Conservation (phyloP, 345 rosid genomes). For the Salix brachista region DNA sequence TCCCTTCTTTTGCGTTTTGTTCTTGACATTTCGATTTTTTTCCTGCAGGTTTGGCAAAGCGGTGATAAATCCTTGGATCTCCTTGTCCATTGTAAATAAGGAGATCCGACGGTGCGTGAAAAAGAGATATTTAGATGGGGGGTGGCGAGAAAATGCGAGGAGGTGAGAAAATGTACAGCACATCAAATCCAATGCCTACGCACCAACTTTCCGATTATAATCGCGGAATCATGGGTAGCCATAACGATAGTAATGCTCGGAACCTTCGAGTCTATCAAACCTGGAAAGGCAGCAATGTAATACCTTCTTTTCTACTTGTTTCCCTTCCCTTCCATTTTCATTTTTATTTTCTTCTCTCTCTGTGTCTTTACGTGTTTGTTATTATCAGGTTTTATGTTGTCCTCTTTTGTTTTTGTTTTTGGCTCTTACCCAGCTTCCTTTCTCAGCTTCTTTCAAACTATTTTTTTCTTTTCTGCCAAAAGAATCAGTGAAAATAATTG, state of each 20-base stretch:
- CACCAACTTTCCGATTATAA: constrained; percentile 39
- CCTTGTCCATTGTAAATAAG: not conserved
- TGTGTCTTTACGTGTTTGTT: not conserved
- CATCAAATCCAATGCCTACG: constrained; percentile 15
- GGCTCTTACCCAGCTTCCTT: not conserved
- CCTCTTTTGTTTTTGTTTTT: not conserved
- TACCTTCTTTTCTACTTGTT: not conserved
- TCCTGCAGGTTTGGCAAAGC: not conserved
- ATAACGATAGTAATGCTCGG: constrained; percentile 11
- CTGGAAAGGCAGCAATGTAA: constrained; percentile 69
- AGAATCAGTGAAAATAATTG: not conserved
- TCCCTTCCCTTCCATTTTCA: not conserved
- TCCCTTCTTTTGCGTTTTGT: not conserved
- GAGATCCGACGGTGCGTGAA: constrained; percentile 4
- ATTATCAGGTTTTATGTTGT: not conserved
- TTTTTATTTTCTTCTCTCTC: not conserved
- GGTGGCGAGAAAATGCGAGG: not conserved
- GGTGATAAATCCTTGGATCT: not conserved
- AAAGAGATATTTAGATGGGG: not conserved
- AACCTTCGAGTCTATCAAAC: constrained; percentile 50
- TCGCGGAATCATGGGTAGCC: constrained; percentile 24
- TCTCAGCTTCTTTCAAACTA: not conserved
- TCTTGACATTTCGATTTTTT: not conserved
- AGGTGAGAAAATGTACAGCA: constrained; percentile 16
- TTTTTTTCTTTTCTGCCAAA: not conserved